phyloP scores from a whole-genome alignment of 2,329 filamentous ascomycete genomes.

The Fusarium ambrosium region DNA sequence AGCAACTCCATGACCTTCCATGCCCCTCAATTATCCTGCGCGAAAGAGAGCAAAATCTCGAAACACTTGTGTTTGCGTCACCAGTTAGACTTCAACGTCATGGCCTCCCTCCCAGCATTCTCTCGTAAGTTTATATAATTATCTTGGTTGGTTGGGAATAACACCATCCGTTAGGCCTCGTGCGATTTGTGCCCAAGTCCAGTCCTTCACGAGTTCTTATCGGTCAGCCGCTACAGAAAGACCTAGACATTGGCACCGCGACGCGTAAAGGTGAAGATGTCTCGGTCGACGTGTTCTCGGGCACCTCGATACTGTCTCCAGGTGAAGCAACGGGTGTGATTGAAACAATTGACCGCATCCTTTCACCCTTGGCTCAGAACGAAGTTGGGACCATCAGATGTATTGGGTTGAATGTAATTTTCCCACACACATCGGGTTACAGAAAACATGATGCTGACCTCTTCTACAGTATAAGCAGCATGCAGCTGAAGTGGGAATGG shows the following conservation, averaged over 20 bases:
- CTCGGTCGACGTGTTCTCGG: constrained; percentile 68
- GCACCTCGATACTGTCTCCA: constrained; percentile 68
- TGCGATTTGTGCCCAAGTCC: constrained; percentile 69
- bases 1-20: neutral
- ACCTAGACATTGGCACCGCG: constrained; percentile 70
- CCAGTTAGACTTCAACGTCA: neutral
- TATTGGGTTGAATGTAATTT: constrained; percentile 67
- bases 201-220: constrained; percentile 64
- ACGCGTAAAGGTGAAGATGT: constrained; percentile 69
- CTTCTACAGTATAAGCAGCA: constrained; percentile 52
- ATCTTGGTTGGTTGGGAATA: constrained; percentile 13
- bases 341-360: constrained; percentile 60
- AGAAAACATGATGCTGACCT: neutral
- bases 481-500: constrained; percentile 63
- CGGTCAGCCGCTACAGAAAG: constrained; percentile 66
- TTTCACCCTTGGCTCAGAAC: constrained; percentile 56
- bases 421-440: neutral
- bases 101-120: neutral
- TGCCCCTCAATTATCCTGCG: neutral
- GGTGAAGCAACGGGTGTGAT: constrained; percentile 64
- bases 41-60: neutral
- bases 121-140: neutral
- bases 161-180: constrained; percentile 61
- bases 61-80: neutral
- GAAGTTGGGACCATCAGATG: constrained; percentile 69